Conservation (phyloP, 495 filamentous ascomycete species). For the Chaetomium cochliodes region DNA sequence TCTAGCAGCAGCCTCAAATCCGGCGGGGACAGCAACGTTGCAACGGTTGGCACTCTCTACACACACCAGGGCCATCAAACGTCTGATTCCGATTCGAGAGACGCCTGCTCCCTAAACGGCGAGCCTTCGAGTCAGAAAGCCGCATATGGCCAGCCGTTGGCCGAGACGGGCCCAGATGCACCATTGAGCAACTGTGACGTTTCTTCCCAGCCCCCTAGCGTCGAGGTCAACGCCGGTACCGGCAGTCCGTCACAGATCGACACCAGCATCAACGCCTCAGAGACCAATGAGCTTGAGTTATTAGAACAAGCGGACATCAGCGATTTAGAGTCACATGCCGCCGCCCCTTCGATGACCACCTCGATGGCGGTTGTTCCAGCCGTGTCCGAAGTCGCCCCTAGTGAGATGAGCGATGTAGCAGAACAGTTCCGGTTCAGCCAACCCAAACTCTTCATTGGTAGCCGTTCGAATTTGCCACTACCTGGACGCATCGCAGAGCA, state of each 20-base stretch:
- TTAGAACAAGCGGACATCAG: slow-evolving; percentile 1
- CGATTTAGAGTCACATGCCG: slow-evolving; percentile 11
- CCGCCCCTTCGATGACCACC: slow-evolving; percentile 13
- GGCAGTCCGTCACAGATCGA: slow-evolving; percentile 8
- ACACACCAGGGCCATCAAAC: background rate
- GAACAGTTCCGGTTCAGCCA: slow-evolving; percentile 38
- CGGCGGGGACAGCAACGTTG: slow-evolving; percentile 23
- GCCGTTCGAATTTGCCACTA: slow-evolving; percentile 25
- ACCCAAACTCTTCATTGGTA: slow-evolving; percentile 47
- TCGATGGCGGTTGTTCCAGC: slow-evolving; percentile 33
- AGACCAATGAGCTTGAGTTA: background rate
- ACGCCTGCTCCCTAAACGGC: too few relatives aligned
- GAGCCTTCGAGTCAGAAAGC: background rate
- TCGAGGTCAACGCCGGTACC: slow-evolving; percentile 16
- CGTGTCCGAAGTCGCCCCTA: slow-evolving; percentile 27
- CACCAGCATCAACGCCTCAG: background rate
- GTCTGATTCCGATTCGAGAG: background rate
- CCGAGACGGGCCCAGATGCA: background rate
- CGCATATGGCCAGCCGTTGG: slow-evolving; percentile 2
- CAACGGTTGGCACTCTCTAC: slow-evolving; percentile 23
- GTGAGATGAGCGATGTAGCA: slow-evolving; percentile 18
- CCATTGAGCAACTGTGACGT: background rate
- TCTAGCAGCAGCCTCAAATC: slow-evolving; percentile 12
- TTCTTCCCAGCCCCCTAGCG: slow-evolving; percentile 1
- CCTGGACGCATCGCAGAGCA: background rate